Base-by-base conservation (phyloP, 2,329 filamentous ascomycete species). In the Sporothrix brunneoviolacea region DNA sequence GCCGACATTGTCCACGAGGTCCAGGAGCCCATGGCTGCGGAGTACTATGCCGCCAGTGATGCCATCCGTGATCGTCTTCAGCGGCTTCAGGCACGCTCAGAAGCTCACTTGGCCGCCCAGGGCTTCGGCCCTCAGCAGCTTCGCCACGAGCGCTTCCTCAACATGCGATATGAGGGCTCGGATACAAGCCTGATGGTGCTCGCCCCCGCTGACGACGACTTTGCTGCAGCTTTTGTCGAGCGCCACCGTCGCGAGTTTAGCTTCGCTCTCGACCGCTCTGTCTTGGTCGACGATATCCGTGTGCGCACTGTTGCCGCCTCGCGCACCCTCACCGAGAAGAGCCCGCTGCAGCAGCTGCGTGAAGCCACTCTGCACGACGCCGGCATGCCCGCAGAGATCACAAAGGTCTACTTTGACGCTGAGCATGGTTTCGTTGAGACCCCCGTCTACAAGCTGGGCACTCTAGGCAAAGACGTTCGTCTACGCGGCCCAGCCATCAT, bases 181-280 rank as follows among this genome's bases (percentile, higher is more conserved):
- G 90, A 95, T 62, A 93, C 88, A 4, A 87, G 89, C 1, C 75
- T 95, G 36, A 95, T 95, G 90, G 82, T 95, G 53, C 74, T 76
- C 30, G 70, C 76, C 12, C 86, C 77, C 55, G 71, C 66, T 18
- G 80, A 80, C 6, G 80, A 86, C 21, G 79, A 86, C 10, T 93
- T 91, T 67, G 88, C 84, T 3, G 79, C 84, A 57, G 88, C 87
- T 0, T 96, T 96, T 59, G 73, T 94, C 21, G 82, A 83, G 60
- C 88, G 95, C 59, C 91, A 96, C 62, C 83, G 88, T 47, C 90
- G 91, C 61, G 91, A 96, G 62, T 96, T 95, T 62, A 89, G 89
- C 0, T 96, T 96, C 61, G 93, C 86, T 0, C 71, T 95, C 3
- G 86, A 93, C 51, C 76, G 90, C 48, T 87, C 95, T 57, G 87